Percentiles rank a stretch among this genome's conserved stretches.
phyloP scores from a whole-genome alignment of 495 filamentous ascomycete genomes.

The Annulohypoxylon maeteangense region DNA sequence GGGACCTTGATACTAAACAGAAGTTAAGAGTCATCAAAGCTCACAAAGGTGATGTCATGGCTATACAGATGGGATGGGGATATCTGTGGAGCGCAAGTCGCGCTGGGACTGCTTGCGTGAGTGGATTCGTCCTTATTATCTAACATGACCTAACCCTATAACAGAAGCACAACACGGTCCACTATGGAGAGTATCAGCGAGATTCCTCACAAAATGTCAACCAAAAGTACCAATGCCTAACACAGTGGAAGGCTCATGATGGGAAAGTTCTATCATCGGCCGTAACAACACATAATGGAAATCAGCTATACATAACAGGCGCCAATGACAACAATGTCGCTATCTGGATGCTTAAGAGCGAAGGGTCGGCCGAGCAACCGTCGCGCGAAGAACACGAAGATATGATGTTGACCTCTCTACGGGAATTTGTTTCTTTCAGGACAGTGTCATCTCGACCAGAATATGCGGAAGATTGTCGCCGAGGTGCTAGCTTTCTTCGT shows the following conservation, averaged over 20 bases:
- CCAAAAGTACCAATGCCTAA: conserved; percentile 85
- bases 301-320: conserved; percentile 88
- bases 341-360: conserved; percentile 84
- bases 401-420: conserved; percentile 83
- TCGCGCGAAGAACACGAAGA: conserved; percentile 58
- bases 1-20: conserved; percentile 96
- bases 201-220: conserved; percentile 75
- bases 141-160: conserved; percentile 19
- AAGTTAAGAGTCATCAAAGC: conserved; percentile 83
- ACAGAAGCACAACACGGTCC: conserved; percentile 68
- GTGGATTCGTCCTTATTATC: conserved; percentile 18
- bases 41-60: conserved; percentile 85
- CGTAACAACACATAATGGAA: conserved; percentile 70
- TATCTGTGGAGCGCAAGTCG: conserved; percentile 85
- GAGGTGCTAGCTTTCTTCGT: conserved; percentile 89
- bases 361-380: conserved; percentile 50
- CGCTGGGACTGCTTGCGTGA: conserved; percentile 82
- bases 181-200: conserved; percentile 61
- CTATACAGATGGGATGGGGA: conserved; percentile 82
- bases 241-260: conserved; percentile 84
- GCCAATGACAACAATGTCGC: conserved; percentile 90
- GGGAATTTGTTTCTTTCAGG: conserved; percentile 86
- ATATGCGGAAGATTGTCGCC: conserved; percentile 88
- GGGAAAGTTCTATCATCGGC: conserved; percentile 91
- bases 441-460: conserved; percentile 87